Percentiles rank a stretch among this genome's conserved stretches.
These are phyloP conservation scores for Erigeron philadelphicus DNA, from an alignment of 140 eudicot genomes.

Conservation along the genomic window DNA sequence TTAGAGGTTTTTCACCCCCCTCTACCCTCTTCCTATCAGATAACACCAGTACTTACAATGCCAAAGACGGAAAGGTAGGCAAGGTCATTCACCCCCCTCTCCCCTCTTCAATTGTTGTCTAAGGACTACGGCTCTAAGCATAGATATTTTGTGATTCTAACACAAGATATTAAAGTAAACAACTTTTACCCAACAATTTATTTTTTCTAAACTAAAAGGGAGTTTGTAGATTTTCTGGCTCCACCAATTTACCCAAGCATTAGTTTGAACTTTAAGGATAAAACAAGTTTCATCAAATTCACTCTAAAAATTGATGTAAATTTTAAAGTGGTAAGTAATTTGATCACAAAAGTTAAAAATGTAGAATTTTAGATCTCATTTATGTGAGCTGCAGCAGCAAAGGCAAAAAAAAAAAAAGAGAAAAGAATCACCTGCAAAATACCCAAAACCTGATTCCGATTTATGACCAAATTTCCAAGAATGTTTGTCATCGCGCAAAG, in stretches of 20 bases:
- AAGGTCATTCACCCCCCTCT: not conserved
- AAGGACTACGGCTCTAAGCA: not conserved
- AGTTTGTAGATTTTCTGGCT: not conserved
- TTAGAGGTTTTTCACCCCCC: too few relatives aligned
- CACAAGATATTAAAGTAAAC: not conserved
- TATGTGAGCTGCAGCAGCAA: not conserved
- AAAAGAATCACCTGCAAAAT: constrained; percentile 40
- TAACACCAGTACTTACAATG: not conserved
- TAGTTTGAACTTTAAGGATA: not conserved
- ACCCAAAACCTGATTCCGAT: constrained; percentile 36
- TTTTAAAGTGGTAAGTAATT: not conserved
- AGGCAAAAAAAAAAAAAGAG: not conserved
- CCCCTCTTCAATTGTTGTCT: not conserved
- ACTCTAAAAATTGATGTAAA: not conserved
- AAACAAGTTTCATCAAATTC: not conserved
- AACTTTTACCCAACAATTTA: not conserved
- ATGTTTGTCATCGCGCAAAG: constrained; percentile 35
- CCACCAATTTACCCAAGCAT: not conserved
- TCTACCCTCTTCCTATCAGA: too few relatives aligned
- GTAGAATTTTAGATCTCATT: not conserved
- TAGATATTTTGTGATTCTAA: not conserved
- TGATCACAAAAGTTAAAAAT: constrained; percentile 10
- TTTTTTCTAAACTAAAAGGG: not conserved
- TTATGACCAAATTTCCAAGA: constrained; percentile 47
- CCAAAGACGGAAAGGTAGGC: not conserved